These are phyloP conservation scores for Willaertia magna DNA, from an alignment of 208 protist genomes.

Conservation along the genomic window DNA sequence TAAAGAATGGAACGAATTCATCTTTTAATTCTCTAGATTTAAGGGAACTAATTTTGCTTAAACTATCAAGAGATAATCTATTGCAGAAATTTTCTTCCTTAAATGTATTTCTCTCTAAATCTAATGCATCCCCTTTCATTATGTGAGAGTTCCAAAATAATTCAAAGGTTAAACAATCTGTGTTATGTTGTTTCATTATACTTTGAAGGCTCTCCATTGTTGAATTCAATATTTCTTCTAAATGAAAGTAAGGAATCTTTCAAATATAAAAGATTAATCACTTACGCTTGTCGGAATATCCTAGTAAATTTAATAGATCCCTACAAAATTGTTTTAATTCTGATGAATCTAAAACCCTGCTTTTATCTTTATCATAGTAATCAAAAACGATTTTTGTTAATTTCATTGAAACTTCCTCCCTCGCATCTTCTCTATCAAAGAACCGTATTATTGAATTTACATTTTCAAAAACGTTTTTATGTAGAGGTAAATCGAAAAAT, in stretches of 20 bases:
- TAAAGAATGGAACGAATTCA: neutral
- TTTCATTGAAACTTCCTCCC: neutral
- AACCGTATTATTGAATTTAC: neutral
- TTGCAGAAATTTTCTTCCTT: too few relatives aligned
- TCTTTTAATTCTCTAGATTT: neutral
- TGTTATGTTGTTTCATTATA: neutral
- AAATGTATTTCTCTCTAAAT: too few relatives aligned
- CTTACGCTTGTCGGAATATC: neutral
- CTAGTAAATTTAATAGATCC: neutral
- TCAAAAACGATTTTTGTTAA: neutral
- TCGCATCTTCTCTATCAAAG: neutral
- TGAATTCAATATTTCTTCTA: neutral
- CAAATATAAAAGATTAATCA: too few relatives aligned
- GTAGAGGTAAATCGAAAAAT: neutral
- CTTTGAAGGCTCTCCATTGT: neutral
- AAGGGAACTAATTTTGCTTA: too few relatives aligned
- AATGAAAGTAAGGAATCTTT: too few relatives aligned
- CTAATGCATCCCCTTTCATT: neutral
- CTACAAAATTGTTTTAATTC: neutral
- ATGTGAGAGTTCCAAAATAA: neutral
- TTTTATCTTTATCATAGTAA: neutral
- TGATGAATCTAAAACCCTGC: neutral
- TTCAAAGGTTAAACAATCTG: neutral
- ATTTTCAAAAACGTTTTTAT: neutral
- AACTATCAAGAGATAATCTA: neutral